Conservation (phyloP, 2,329 filamentous ascomycete genomes). For the Fusarium sp. region DNA sequence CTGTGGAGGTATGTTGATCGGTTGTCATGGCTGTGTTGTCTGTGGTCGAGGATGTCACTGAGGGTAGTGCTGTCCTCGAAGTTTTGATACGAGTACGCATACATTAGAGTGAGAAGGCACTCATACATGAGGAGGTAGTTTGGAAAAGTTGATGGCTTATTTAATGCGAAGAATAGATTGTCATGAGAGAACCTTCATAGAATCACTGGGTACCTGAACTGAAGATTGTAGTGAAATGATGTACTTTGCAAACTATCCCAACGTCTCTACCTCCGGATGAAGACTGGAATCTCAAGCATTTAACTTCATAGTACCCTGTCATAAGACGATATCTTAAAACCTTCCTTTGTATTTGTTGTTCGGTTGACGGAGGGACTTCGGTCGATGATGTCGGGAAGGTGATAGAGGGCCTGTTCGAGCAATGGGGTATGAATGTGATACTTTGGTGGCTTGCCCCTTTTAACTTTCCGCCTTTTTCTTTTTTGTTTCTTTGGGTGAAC, state of each 20-base stretch:
- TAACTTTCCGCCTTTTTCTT: neutral
- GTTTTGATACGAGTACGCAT: neutral
- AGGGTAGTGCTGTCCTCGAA: neutral
- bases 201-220: neutral
- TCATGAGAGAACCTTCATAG: neutral
- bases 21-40: neutral
- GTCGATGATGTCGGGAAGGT: neutral
- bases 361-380: neutral
- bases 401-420: neutral
- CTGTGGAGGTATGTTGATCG: neutral
- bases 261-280: neutral
- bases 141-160: neutral
- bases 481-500: neutral
- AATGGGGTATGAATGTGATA: neutral
- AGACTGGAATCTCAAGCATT: neutral
- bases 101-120: neutral
- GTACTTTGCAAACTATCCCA: neutral
- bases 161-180: neutral
- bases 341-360: neutral
- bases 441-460: neutral
- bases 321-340: fast-evolving
- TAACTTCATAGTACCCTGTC: neutral
- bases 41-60: neutral
- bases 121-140: neutral
- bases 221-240: neutral